Evolutionary conservation across 306 rosid species (phyloP).

Genomic region (Hippophae rhamnoides): DNA sequence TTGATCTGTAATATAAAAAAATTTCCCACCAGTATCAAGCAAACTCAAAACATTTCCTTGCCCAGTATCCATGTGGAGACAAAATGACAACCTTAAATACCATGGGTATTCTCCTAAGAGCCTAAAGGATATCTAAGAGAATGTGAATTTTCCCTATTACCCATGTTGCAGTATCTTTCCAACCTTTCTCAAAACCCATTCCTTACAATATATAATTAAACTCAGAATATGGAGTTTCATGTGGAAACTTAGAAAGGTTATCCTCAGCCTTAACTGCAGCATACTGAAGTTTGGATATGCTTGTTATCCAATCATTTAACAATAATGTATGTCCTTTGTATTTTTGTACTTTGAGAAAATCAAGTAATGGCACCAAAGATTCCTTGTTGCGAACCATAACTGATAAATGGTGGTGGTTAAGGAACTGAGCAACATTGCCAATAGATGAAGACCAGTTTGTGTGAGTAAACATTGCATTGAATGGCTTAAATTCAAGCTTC

Average conservation of each 20-base stretch:
- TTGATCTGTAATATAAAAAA: constrained; percentile 89
- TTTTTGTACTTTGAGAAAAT: too few relatives aligned
- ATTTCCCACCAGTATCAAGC: constrained; percentile 99
- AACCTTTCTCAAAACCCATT: too few relatives aligned
- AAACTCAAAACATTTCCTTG: constrained; percentile 92
- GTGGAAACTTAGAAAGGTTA: too few relatives aligned
- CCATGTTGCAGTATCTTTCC: constrained; percentile 28
- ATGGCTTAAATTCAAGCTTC: constrained; percentile 91
- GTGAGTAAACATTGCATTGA: constrained; percentile 73
- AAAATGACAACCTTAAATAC: constrained; percentile 49
- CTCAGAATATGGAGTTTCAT: too few relatives aligned
- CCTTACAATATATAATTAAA: too few relatives aligned
- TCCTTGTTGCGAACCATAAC: constrained; percentile 81
- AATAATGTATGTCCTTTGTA: too few relatives aligned
- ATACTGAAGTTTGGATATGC: too few relatives aligned
- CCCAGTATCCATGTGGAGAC: constrained; percentile 50
- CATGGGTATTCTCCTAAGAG: constrained; percentile 90
- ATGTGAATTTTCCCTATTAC: constrained; percentile 68
- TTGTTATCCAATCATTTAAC: too few relatives aligned
- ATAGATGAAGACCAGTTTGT: constrained; percentile 81
- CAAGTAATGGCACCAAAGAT: constrained; percentile 47
- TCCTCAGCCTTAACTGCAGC: too few relatives aligned
- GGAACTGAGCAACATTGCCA: constrained; percentile 95
- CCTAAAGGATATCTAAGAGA: constrained; percentile 77
- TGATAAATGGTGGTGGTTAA: constrained; percentile 90